Evolutionary conservation across 345 rosid genomes (phyloP).

Genomic region (Dipteronia sinensis): DNA sequence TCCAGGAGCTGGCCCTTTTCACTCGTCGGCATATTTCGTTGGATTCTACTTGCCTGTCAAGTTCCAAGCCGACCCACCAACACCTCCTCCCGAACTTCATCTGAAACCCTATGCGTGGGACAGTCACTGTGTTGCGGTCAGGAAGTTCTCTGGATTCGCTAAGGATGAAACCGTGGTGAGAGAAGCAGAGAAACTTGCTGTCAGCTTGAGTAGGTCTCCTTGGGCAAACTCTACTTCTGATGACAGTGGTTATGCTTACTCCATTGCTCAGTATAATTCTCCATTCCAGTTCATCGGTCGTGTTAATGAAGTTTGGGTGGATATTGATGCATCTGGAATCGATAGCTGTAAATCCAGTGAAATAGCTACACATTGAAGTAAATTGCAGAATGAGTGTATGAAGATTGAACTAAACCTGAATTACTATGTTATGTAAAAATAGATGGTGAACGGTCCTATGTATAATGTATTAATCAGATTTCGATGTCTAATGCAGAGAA

Average conservation of each 20-base stretch:
- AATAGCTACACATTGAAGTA: conserved; percentile 42
- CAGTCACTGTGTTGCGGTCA: conserved; percentile 51
- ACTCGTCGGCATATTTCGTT: conserved; percentile 55
- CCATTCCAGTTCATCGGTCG: conserved; percentile 61
- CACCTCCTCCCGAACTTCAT: conserved; percentile 51
- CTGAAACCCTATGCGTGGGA: conserved; percentile 45
- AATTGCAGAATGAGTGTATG: not conserved
- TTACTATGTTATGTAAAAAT: not conserved
- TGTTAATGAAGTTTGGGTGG: conserved; percentile 69
- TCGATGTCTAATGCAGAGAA: not conserved
- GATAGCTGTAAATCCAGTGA: conserved; percentile 26
- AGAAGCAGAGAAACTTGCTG: conserved; percentile 50
- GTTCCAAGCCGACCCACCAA: conserved; percentile 60
- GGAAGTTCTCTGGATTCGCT: conserved; percentile 68
- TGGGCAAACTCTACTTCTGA: conserved; percentile 46
- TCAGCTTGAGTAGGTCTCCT: conserved; percentile 57
- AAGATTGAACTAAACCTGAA: not conserved
- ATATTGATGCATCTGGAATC: conserved; percentile 34
- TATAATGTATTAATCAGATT: no score
- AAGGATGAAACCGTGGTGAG: conserved; percentile 43
- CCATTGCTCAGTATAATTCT: conserved; percentile 66
- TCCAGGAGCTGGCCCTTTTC: conserved; percentile 66
- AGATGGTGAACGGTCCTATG: not conserved
- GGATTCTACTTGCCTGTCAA: conserved; percentile 55
- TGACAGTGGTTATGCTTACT: conserved; percentile 48